Evolutionary conservation across 805 yeast species (phyloP).

Genomic region (Jamesozyma jinghongensis): DNA sequence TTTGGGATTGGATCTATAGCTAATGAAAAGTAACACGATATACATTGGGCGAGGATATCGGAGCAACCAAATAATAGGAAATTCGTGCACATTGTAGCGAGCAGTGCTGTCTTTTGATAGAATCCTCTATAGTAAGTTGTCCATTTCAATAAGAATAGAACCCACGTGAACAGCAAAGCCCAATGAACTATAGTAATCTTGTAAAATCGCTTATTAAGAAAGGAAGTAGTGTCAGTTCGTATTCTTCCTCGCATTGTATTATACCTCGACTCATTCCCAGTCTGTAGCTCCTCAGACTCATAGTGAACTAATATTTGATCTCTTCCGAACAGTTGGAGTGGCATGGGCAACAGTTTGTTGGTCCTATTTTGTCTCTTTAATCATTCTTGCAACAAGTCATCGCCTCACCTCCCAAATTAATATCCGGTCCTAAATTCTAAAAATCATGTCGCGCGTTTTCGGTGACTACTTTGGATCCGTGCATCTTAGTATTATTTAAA

Average conservation of each 20-base stretch:
- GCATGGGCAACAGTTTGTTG: too few relatives aligned
- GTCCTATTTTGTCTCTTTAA: too few relatives aligned
- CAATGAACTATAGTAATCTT: constrained; percentile 52
- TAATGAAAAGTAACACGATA: constrained; percentile 32
- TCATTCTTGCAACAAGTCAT: too few relatives aligned
- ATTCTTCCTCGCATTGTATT: background rate
- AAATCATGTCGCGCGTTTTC: too few relatives aligned
- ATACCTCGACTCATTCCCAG: background rate
- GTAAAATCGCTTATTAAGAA: constrained; percentile 18
- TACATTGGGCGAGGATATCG: constrained; percentile 78
- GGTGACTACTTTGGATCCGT: too few relatives aligned
- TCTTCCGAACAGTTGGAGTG: constrained; percentile 15
- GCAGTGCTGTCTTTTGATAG: constrained; percentile 54
- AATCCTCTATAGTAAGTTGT: constrained; percentile 50
- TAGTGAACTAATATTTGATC: constrained; percentile 13
- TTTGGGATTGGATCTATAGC: constrained; percentile 18
- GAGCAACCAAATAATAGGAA: constrained; percentile 80
- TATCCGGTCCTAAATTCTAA: too few relatives aligned
- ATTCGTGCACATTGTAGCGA: constrained; percentile 78
- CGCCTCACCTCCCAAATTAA: too few relatives aligned
- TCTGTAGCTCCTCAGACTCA: constrained; percentile 1
- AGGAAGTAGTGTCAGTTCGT: background rate
- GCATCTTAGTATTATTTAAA: too few relatives aligned
- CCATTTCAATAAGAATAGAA: constrained; percentile 41
- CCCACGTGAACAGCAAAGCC: constrained; percentile 41